Conservation (phyloP, 805 yeast species). For the Metschnikowia peoriensis region DNA sequence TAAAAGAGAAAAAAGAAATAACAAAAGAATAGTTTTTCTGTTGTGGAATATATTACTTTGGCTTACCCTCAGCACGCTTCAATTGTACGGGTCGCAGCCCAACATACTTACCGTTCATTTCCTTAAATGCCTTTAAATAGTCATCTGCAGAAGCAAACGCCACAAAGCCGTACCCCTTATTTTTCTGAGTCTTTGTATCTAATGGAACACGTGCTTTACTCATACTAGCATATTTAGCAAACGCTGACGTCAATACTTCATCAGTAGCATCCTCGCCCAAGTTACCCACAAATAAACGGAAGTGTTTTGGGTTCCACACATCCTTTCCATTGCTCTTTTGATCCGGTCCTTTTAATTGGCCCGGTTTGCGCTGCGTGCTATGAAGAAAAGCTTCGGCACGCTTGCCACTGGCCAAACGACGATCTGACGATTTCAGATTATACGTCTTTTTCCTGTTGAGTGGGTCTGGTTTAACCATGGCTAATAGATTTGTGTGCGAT, state of each 20-base stretch:
- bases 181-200: constrained; percentile 45
- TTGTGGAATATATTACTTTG: neutral
- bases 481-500: neutral
- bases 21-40: neutral
- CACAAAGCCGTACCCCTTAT: constrained; percentile 74
- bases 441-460: constrained; percentile 20
- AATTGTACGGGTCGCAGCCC: constrained; percentile 72
- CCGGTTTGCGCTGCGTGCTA: constrained; percentile 2
- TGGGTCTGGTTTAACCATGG: constrained; percentile 2
- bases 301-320: constrained; percentile 72
- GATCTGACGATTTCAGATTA: constrained; percentile 49
- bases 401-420: constrained; percentile 53
- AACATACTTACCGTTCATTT: constrained; percentile 72
- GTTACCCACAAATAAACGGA: constrained; percentile 73
- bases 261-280: constrained; percentile 67
- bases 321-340: constrained; percentile 27
- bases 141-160: constrained; percentile 65
- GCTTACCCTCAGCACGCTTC: constrained; percentile 53
- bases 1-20: no score
- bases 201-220: constrained; percentile 59
- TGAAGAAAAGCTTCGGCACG: constrained; percentile 34
- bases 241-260: constrained; percentile 52
- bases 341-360: neutral
- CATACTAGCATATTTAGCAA: constrained; percentile 50
- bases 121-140: constrained; percentile 67